Percentiles rank a stretch among this genome's conserved stretches.
Evolutionary conservation across 331 rosid genomes (phyloP).

Genomic region (Cucumis variabilis): DNA sequence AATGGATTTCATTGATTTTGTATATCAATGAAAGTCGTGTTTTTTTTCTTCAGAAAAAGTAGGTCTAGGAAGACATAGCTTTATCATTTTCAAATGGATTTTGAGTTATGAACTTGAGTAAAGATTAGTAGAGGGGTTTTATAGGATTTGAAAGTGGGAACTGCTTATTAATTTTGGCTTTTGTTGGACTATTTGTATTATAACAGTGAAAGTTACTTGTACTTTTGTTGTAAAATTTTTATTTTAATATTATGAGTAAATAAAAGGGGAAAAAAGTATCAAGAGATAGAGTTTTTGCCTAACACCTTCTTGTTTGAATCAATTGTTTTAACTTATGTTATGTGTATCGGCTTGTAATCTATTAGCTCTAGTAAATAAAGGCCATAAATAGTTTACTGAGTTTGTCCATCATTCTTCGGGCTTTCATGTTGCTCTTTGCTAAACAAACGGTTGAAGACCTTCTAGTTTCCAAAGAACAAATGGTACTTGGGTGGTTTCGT

Average conservation of each 20-base stretch:
- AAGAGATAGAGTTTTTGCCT: not conserved
- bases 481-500: constrained; percentile 33
- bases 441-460: constrained; percentile 35
- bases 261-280: not conserved
- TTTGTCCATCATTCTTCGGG: constrained; percentile 37
- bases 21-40: not conserved
- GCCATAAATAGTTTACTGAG: constrained; percentile 3
- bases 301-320: not conserved
- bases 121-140: not conserved
- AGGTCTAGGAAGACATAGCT: not conserved
- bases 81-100: too few species aligned
- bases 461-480: constrained; percentile 42
- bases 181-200: not conserved
- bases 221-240: not conserved
- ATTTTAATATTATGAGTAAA: not conserved
- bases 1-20: not conserved
- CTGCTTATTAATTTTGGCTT: not conserved
- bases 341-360: not conserved
- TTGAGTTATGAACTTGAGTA: too few species aligned
- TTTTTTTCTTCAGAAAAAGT: not conserved
- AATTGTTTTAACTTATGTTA: not conserved
- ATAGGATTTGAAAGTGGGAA: too few species aligned
- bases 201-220: not conserved
- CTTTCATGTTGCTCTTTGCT: constrained; percentile 41
- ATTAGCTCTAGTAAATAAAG: not conserved